A percentile compares a stretch with the other conserved stretches of the same genome.
These are phyloP conservation scores for Astrothelium macrocarpum DNA, from an alignment of 495 filamentous ascomycete species.

Conservation along the genomic window DNA sequence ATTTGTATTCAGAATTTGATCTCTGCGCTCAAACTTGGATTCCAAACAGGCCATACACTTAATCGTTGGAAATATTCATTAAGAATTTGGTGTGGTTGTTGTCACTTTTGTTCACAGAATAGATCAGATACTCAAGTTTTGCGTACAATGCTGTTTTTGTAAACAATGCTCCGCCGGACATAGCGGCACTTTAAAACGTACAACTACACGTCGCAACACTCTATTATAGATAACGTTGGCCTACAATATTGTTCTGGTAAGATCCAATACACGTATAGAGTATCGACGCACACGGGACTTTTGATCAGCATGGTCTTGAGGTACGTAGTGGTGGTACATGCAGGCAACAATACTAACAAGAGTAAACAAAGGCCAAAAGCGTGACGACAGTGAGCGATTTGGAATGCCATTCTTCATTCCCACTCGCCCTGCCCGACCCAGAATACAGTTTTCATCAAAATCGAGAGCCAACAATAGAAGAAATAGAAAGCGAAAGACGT, in stretches of 20 bases:
- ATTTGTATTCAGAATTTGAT: neutral
- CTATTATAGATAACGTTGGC: neutral
- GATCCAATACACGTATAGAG: too few relatives aligned
- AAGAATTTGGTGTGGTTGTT: neutral
- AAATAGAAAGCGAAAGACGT: neutral
- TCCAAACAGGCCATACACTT: too few relatives aligned
- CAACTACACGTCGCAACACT: neutral
- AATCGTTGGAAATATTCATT: neutral
- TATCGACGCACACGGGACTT: too few relatives aligned
- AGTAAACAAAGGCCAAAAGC: neutral
- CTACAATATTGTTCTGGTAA: too few relatives aligned
- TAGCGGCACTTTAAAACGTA: neutral
- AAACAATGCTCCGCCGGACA: neutral
- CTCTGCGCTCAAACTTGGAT: too few relatives aligned
- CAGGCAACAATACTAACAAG: neutral
- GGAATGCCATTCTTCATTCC: neutral
- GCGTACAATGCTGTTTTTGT: neutral
- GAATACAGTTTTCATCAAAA: neutral
- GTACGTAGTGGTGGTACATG: neutral
- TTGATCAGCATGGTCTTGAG: neutral
- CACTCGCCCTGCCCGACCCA: neutral
- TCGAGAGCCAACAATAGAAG: neutral
- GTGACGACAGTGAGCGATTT: neutral
- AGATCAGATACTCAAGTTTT: neutral
- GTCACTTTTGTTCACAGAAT: neutral